These are phyloP conservation scores for Alloteropsis angusta DNA, from an alignment of 202 grass and related monocot genomes.

Conservation along the genomic window DNA sequence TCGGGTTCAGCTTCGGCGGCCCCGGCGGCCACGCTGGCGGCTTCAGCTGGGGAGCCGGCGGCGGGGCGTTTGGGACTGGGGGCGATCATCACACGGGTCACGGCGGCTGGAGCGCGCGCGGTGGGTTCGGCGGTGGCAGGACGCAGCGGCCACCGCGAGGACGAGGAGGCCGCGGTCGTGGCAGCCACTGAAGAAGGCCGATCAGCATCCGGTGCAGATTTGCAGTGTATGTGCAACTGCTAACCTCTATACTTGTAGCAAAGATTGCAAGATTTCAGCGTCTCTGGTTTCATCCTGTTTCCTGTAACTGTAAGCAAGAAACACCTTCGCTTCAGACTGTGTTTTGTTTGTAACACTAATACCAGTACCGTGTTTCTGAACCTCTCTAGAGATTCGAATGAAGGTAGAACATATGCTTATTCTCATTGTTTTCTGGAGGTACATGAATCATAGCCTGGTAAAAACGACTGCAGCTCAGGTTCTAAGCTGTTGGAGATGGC, in stretches of 20 bases:
- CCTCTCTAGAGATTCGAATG: not conserved
- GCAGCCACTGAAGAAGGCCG: not conserved
- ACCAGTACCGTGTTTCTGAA: not conserved
- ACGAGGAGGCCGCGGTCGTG: slow-evolving; percentile 13
- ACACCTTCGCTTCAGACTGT: not conserved
- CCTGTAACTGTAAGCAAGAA: not conserved
- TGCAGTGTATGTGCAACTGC: not conserved
- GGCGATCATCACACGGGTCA: not conserved
- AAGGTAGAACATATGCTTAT: not conserved
- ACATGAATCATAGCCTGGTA: too few relatives aligned
- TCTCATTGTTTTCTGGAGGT: not conserved
- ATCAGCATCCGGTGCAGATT: not conserved
- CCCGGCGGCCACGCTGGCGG: not conserved
- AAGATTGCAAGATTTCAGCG: not conserved
- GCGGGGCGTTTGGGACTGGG: not conserved
- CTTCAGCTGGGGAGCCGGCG: slow-evolving; percentile 11
- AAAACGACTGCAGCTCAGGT: not conserved
- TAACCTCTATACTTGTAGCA: not conserved
- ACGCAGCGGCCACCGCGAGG: slow-evolving; percentile 6
- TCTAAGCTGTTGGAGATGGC: not conserved
- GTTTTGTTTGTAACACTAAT: not conserved
- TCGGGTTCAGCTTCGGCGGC: not conserved
- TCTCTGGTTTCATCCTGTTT: not conserved
- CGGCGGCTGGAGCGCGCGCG: not conserved
- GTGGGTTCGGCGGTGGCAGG: not conserved